These are phyloP conservation scores for Ettlia oleoabundans DNA, from an alignment of 139 green algal species.

Conservation along the genomic window DNA sequence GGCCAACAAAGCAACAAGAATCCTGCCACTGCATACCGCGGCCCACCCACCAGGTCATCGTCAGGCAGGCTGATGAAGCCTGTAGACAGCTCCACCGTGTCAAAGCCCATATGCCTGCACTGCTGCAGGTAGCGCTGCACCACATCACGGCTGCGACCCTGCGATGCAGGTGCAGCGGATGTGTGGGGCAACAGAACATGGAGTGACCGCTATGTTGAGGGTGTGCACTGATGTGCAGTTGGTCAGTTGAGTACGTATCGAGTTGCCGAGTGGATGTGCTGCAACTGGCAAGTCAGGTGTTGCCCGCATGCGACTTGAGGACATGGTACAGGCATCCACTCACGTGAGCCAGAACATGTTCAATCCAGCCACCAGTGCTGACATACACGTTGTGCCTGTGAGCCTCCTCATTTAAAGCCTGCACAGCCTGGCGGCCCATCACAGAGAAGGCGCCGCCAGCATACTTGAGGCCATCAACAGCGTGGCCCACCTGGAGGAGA, in stretches of 20 bases:
- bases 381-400: conserved; percentile 18
- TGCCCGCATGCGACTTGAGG: too few species aligned
- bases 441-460: conserved; percentile 27
- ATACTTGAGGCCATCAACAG: conserved; percentile 44
- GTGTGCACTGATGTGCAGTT: too few species aligned
- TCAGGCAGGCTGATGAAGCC: conserved; percentile 45
- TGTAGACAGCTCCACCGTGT: conserved; percentile 40
- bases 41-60: conserved; percentile 15
- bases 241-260: too few species aligned
- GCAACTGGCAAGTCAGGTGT: too few species aligned
- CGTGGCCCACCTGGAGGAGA: conserved; percentile 27
- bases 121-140: conserved; percentile 23
- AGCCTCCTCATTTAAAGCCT: not conserved
- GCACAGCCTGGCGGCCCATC: not conserved
- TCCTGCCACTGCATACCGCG: not conserved
- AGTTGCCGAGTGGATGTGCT: too few species aligned
- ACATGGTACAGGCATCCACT: too few species aligned
- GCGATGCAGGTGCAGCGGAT: not conserved
- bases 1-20: not conserved
- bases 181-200: too few species aligned
- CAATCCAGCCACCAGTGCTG: conserved; percentile 12
- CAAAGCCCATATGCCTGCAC: conserved; percentile 37
- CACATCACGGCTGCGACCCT: not conserved
- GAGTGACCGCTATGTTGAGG: too few species aligned
- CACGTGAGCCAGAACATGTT: conserved; percentile 11